Base-by-base conservation (phyloP, 495 filamentous ascomycete genomes). In the Extremus antarcticus region DNA sequence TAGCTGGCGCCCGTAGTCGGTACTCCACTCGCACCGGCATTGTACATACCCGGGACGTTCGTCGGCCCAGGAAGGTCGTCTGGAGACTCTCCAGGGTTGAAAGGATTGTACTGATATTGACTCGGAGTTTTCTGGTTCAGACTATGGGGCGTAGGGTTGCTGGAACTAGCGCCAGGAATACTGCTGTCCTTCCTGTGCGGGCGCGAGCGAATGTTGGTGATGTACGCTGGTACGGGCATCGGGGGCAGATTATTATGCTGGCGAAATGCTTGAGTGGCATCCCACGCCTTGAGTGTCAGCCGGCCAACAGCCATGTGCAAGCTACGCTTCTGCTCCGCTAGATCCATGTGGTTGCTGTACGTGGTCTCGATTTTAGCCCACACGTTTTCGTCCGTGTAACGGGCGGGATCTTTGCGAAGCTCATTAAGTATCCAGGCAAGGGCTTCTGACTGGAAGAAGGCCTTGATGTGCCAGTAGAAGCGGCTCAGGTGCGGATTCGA, bases 391-490 rank as follows among this genome's bases (percentile, higher is more conserved):
- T 57, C 58, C 17, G n/a, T 15, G 29, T 53, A 29, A 20, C 17
- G 25, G 3, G 22, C 13, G 1, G 48, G 25, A 39, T 47, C 54
- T 11, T 29, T 47, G 9, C 61, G 23, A 15, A 63, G 16, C 16
- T 50, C 46, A 40, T 60, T 57, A 15, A 63, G 54, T 3, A 63
- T 49, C 52, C 58, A 60, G 49, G 59, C 56, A 1, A 63, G 20
- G 41, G 59, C 29, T 25, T 63, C 57, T 43, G 50, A 63, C 45
- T 63, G 61, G 29, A 60, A 54, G 23, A 63, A 46, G n/a, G 53
- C 53, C 24, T 56, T 58, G 8, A 63, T 19, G 46, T 60, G 57
- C 61, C 61, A 63, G n/a, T 24, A 24, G 40, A 54, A 63, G 21
- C 52, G 38, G 41, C 29, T 50, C 3, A 63, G 50, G 4, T 32